These are phyloP conservation scores for Exophiala xenobiotica DNA, from an alignment of 2,329 filamentous ascomycete species.

Conservation along the genomic window DNA sequence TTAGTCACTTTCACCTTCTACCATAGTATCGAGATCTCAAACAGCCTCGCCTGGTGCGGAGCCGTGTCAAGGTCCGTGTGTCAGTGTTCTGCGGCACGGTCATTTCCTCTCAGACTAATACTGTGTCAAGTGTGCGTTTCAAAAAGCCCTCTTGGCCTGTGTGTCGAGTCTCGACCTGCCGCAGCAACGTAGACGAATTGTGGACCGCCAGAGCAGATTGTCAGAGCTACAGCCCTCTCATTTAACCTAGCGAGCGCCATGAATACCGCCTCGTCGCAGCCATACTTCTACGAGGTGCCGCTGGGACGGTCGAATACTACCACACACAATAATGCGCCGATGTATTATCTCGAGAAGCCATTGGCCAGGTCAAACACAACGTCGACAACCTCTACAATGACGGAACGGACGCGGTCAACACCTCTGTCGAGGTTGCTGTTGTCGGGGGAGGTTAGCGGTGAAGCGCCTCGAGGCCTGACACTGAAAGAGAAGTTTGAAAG, in stretches of 20 bases:
- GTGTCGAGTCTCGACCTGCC: slow-evolving; percentile 15
- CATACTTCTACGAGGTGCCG: slow-evolving; percentile 28
- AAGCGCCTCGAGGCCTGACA: slow-evolving; percentile 67
- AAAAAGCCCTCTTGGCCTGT: slow-evolving; percentile 11
- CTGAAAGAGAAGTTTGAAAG: slow-evolving; percentile 72
- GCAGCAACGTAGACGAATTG: slow-evolving; percentile 13
- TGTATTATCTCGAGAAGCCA: slow-evolving; percentile 31
- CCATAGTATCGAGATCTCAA: slow-evolving; percentile 3
- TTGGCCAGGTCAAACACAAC: slow-evolving; percentile 24
- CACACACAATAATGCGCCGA: slow-evolving; percentile 29
- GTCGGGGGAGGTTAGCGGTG: slow-evolving; percentile 77
- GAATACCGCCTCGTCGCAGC: slow-evolving; percentile 14
- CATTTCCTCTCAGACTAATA: slow-evolving; percentile 22
- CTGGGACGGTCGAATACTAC: slow-evolving; percentile 29
- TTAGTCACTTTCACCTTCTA: slow-evolving; percentile 4
- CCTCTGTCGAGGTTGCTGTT: slow-evolving; percentile 79
- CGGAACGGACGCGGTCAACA: slow-evolving; percentile 76
- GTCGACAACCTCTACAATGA: slow-evolving; percentile 26
- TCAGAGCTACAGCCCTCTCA: slow-evolving; percentile 10
- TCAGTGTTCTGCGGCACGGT: slow-evolving; percentile 2
- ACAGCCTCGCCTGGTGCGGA: slow-evolving; percentile 21
- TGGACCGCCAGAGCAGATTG: slow-evolving; percentile 5
- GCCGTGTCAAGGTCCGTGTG: slow-evolving; percentile 13
- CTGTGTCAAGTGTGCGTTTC: slow-evolving; percentile 26
- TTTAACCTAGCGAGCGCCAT: slow-evolving; percentile 19